Conservation (phyloP, 805 yeast species). For the Candida nitratophila region DNA sequence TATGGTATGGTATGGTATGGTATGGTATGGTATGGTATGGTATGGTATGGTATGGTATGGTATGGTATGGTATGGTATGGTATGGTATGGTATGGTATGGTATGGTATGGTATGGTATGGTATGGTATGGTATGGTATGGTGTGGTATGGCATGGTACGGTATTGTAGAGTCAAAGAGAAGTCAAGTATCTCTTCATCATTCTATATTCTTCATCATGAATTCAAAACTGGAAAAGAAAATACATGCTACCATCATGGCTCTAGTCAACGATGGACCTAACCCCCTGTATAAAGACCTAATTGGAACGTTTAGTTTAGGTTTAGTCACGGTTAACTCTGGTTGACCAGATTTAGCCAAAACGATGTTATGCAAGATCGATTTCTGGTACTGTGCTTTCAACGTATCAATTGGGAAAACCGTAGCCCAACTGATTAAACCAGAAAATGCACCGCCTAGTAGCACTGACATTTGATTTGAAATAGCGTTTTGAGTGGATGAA, state of each 20-base stretch:
- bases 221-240: slow-evolving; percentile 70
- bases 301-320: slow-evolving; percentile 32
- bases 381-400: slow-evolving; percentile 69
- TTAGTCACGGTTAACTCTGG: slow-evolving; percentile 30
- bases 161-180: too few relatives aligned
- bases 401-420: slow-evolving; percentile 78
- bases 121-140: too few relatives aligned
- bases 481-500: background rate
- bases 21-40: too few relatives aligned
- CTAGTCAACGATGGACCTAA: slow-evolving; percentile 68
- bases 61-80: too few relatives aligned
- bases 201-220: slow-evolving; percentile 50
- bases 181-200: too few relatives aligned
- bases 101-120: too few relatives aligned
- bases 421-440: slow-evolving; percentile 68
- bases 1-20: too few relatives aligned
- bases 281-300: slow-evolving; percentile 61
- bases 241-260: slow-evolving; percentile 66
- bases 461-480: background rate
- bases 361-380: slow-evolving; percentile 63
- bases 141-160: too few relatives aligned
- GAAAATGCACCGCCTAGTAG: slow-evolving; percentile 67
- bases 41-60: too few relatives aligned
- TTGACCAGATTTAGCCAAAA: slow-evolving; percentile 42
- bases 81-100: too few relatives aligned